Base-by-base conservation (phyloP, 2,329 filamentous ascomycete genomes). In the Drechslera avenae region DNA sequence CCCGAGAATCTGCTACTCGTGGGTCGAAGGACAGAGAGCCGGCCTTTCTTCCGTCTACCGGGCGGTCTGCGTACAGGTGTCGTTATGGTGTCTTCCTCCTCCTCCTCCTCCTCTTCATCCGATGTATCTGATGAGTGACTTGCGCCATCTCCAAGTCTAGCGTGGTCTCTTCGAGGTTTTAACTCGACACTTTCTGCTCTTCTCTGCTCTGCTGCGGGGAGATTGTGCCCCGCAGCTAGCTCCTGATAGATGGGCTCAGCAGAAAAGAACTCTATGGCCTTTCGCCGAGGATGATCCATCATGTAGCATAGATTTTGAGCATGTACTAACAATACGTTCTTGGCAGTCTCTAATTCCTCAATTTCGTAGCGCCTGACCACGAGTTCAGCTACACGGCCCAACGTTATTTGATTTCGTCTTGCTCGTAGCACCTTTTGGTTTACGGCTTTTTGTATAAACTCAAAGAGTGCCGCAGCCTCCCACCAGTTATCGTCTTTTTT, bases 401-500 rank as follows among this genome's bases (percentile, higher is more conserved):
- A 17, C 0, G 64, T 73, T 13, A 74, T 66, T 37, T 68, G 63
- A n/a, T 69, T 60, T 26, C 62, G 60, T 1, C 63, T 67, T 16
- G 58, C 55, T 35, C 60, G 60, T 13, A 75, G 37, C 13, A 57
- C 59, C 9, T 63, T 60, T 32, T 72, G 69, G 30, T 70, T 72
- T 5, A 73, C 63, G 16, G 67, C 67, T 40, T 71, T 74, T 39
- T 73, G 71, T 62, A 75, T 73, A 51, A 75, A 72, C 26, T 74
- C 72, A 52, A 73, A 76, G 4, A 76, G 51, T 14, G 65, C 63
- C 5, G 69, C 60, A 7, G 71, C 64, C 46, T 71, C 65, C 70
- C 72, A 75, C 72, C 73, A 75, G 21, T 73, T 74, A 34, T 72
- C 59, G 28, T 75, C 68, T 41, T 74, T 75, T 59, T 67, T 73